Percentiles rank a stretch among this genome's conserved stretches.
Evolutionary conservation across 108 stramenopile species (phyloP).

Genomic region (Licmophora abbreviata): DNA sequence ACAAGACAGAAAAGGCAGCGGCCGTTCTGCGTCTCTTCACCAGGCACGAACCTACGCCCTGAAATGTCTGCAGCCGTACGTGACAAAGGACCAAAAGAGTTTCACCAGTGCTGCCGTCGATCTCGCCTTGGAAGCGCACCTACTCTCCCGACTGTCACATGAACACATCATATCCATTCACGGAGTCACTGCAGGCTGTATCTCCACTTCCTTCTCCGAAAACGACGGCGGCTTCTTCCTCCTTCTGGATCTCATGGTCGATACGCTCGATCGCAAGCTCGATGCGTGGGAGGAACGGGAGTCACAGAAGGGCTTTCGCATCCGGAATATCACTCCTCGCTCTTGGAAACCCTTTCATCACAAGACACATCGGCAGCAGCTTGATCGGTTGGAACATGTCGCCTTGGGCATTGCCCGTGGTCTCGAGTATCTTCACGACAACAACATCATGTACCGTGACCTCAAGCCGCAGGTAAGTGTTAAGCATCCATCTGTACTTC

Average conservation of each 20-base stretch:
- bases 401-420: constrained; percentile 12
- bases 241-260: constrained; percentile 45
- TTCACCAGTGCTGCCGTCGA: constrained; percentile 20
- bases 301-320: neutral
- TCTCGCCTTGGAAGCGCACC: constrained; percentile 19
- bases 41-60: too few relatives aligned
- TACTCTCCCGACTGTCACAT: constrained; percentile 18
- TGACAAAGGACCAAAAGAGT: neutral
- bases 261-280: constrained; percentile 39
- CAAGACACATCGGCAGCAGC: neutral
- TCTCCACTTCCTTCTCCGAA: constrained; percentile 15
- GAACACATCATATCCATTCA: constrained; percentile 22
- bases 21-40: too few relatives aligned
- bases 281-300: constrained; percentile 39
- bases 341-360: neutral
- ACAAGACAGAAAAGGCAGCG: too few relatives aligned
- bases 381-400: constrained; percentile 6
- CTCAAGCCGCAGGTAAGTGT: too few relatives aligned
- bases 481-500: too few relatives aligned
- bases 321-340: neutral
- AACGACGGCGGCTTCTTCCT: constrained; percentile 39
- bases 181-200: constrained; percentile 7
- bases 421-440: constrained; percentile 12
- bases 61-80: neutral
- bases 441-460: constrained; percentile 15